phyloP scores from a whole-genome alignment of 371 early-diverging fungal genomes.

The Mucor saturninus region DNA sequence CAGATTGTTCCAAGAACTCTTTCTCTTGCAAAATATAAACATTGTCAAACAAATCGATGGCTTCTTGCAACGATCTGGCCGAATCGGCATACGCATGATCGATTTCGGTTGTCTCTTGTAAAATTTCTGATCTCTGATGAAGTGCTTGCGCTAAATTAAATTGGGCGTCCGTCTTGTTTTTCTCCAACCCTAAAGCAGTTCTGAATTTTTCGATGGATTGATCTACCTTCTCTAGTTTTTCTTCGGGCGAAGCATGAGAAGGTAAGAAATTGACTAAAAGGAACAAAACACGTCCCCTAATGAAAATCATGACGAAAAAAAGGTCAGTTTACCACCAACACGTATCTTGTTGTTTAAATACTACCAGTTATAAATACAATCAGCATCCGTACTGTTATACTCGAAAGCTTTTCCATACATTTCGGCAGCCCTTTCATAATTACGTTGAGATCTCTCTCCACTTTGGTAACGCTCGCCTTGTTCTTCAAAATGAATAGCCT shows the following conservation, averaged over 20 bases:
- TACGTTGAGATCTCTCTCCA: constrained; percentile 69
- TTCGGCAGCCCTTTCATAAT: constrained; percentile 68
- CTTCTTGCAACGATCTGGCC: constrained; percentile 59
- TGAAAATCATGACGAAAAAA: background rate
- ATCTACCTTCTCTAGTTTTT: constrained; percentile 56
- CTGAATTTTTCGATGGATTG: constrained; percentile 63
- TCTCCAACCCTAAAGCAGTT: constrained; percentile 51
- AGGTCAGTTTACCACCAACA: background rate
- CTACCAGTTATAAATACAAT: constrained; percentile 74
- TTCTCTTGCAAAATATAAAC: constrained; percentile 55
- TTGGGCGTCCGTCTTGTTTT: constrained; percentile 64
- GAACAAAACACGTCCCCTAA: constrained; percentile 68
- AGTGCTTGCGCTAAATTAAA: constrained; percentile 78
- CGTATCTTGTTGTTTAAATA: background rate
- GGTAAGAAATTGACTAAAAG: constrained; percentile 65
- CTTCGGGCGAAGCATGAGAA: constrained; percentile 47
- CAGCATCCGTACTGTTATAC: constrained; percentile 61
- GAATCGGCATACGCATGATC: constrained; percentile 54
- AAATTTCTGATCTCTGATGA: constrained; percentile 64
- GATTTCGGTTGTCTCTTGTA: constrained; percentile 61
- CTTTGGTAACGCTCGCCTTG: constrained; percentile 73
- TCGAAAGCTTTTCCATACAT: constrained; percentile 66
- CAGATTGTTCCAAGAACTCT: constrained; percentile 29
- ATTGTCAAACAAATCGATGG: constrained; percentile 55
- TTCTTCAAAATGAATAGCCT: constrained; percentile 68